Base-by-base conservation (phyloP, 2,329 filamentous ascomycete genomes). In the Didymella glomerata region DNA sequence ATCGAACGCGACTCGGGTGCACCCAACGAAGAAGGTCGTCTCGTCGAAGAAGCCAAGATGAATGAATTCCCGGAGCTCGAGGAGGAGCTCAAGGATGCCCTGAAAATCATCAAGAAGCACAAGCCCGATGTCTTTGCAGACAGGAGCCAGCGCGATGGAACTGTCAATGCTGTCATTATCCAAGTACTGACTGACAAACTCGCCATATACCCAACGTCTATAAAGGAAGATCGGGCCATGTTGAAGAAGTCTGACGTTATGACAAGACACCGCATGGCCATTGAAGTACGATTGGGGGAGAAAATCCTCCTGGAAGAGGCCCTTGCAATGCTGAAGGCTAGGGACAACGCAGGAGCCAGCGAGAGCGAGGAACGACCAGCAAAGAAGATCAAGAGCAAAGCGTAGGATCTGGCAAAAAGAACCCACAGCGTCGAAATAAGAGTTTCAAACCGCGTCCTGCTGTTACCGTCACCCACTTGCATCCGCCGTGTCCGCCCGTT, bases 1-100 rank as follows among this genome's bases (percentile, higher is more conserved):
- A 53, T 70, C 22, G 68, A 70, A 47, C 68, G 68, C 22, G 66
- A 70, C 36, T 65, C 68, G 1, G 68, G 68, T 10, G 68, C 67
- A 20, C 68, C 68, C 4, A 56, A 63, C 13, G 59, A 63, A 6
- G 54, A 70, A 52, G 68, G 68, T 2, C 63, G 51, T 2, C 60
- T 70, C 2, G 34, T 57, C 2, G 48, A 66, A 16, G 14, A 42
- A 10, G 47, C 63, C 2, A 50, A 58, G 24, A 51, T 68, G 14
- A 48, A 30, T 16, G 68, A 68, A 2, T 42, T 68, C 1, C 50
- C 58, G 0, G 66, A 68, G 46, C 58, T 70, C 5, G 64, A 68
- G 22, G 63, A 68, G 18, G 66, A 68, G 36, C n/a, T 66, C 0
- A 66, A 61, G n/a, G 18, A 36, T 10, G 50, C 67, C 0, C 34